Percentiles rank a stretch among this genome's conserved stretches.
Conservation (phyloP, 371 early-diverging fungal genomes). For the Mortierella sp. region DNA sequence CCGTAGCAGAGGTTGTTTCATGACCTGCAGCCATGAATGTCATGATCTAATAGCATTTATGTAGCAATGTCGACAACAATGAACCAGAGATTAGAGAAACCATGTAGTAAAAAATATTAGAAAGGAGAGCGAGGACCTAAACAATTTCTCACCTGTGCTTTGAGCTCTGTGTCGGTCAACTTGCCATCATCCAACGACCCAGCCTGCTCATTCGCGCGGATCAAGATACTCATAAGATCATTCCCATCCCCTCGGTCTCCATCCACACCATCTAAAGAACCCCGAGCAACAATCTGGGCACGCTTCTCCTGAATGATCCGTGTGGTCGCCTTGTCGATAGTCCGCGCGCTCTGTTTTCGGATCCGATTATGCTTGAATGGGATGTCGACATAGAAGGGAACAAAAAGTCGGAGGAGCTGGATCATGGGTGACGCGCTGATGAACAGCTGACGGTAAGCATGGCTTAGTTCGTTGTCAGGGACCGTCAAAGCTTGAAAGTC, state of each 20-base stretch:
- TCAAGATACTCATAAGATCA: slow-evolving; percentile 53
- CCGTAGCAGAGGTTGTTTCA: slow-evolving; percentile 47
- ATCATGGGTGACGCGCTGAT: slow-evolving; percentile 32
- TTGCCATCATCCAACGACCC: slow-evolving; percentile 43
- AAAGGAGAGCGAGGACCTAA: no score
- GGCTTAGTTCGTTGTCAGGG: slow-evolving; percentile 59
- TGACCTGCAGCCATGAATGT: slow-evolving; percentile 59
- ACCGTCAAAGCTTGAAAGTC: slow-evolving; percentile 54
- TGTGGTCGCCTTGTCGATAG: slow-evolving; percentile 60
- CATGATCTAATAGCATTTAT: slow-evolving; percentile 23
- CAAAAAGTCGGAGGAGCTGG: slow-evolving; percentile 57
- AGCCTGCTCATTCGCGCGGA: slow-evolving; percentile 42
- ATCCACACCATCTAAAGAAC: not conserved
- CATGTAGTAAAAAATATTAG: not conserved
- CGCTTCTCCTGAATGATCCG: slow-evolving; percentile 59
- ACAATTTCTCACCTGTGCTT: slow-evolving; percentile 25
- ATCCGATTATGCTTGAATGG: slow-evolving; percentile 59
- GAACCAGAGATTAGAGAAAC: no score
- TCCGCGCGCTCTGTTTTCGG: slow-evolving; percentile 33
- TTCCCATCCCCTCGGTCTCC: slow-evolving; percentile 15
- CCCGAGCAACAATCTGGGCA: slow-evolving; percentile 13
- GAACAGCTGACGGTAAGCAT: slow-evolving; percentile 65
- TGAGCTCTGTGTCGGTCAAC: slow-evolving; percentile 38
- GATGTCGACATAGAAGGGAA: slow-evolving; percentile 59
- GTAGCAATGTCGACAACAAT: not conserved